Conservation (phyloP, 1,139 yeast genomes). For the Sugiyamaella castrensis region DNA sequence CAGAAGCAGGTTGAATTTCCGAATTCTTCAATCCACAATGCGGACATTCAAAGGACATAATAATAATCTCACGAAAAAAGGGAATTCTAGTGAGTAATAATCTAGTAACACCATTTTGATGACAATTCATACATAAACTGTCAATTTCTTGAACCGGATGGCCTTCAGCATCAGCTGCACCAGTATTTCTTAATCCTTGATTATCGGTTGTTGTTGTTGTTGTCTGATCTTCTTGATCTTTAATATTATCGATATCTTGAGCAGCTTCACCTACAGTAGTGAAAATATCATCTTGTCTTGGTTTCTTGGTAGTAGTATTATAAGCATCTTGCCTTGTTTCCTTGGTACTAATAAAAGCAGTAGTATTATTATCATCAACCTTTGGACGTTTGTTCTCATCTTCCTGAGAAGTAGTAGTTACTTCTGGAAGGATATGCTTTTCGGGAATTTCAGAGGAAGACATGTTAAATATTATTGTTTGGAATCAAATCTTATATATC, state of each 20-base stretch:
- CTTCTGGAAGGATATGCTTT: background rate
- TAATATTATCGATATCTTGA: conserved; percentile 25
- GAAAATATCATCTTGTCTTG: conserved; percentile 18
- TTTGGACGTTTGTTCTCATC: conserved; percentile 2
- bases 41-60: conserved; percentile 95
- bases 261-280: conserved; percentile 31
- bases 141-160: conserved; percentile 95
- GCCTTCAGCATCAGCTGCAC: conserved; percentile 76
- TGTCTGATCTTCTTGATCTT: conserved; percentile 18
- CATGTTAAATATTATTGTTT: too few species aligned
- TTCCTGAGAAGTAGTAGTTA: background rate
- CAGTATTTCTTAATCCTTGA: conserved; percentile 34
- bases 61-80: conserved; percentile 81
- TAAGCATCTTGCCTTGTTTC: conserved; percentile 6
- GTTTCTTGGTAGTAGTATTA: background rate
- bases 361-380: too few species aligned
- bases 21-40: conserved; percentile 90
- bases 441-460: conserved; percentile 3
- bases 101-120: conserved; percentile 77
- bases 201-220: conserved; percentile 18
- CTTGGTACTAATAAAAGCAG: background rate
- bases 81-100: conserved; percentile 87
- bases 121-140: conserved; percentile 95
- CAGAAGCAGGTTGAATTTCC: conserved; percentile 92
- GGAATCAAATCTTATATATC: too few species aligned